These are phyloP conservation scores for Pseudopyricularia javanii DNA, from an alignment of 2,329 filamentous ascomycete species.

Conservation along the genomic window DNA sequence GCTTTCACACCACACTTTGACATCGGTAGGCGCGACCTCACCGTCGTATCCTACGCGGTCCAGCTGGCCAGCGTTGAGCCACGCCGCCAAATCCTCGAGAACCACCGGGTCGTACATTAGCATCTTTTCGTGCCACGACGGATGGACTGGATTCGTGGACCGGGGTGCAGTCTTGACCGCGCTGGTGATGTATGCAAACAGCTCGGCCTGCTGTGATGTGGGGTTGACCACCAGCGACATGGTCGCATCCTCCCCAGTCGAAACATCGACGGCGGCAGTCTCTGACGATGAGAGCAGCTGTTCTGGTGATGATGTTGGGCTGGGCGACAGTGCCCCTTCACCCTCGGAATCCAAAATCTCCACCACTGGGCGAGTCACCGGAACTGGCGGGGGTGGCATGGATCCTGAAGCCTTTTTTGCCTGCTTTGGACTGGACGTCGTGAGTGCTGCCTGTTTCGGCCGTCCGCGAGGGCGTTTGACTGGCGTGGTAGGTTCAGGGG, in stretches of 20 bases:
- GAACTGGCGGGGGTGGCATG: constrained; percentile 10
- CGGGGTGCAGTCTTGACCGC: constrained; percentile 39
- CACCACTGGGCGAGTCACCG: constrained; percentile 13
- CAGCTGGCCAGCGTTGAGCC: constrained; percentile 66
- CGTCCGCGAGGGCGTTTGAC: constrained; percentile 13
- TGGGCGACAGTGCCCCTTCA: constrained; percentile 9
- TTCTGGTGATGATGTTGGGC: constrained; percentile 21
- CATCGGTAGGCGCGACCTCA: constrained; percentile 50
- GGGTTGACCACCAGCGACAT: constrained; percentile 22
- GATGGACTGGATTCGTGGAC: constrained; percentile 33
- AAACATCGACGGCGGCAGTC: constrained; percentile 26
- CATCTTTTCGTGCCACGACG: constrained; percentile 86
- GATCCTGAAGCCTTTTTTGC: not conserved
- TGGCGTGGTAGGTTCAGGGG: not conserved
- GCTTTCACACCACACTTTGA: constrained; percentile 83
- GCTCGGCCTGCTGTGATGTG: constrained; percentile 25
- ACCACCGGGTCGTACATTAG: constrained; percentile 86
- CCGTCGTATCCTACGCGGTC: constrained; percentile 50
- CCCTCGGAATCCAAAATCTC: constrained; percentile 41
- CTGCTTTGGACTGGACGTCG: not conserved
- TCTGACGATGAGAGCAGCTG: constrained; percentile 27
- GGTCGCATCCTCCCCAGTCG: constrained; percentile 31
- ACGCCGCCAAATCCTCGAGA: constrained; percentile 71
- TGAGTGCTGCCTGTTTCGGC: constrained; percentile 13
- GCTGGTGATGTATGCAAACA: constrained; percentile 41